These are phyloP conservation scores for Hermanozyma aechmeae DNA, from an alignment of 805 yeast genomes.

Conservation along the genomic window DNA sequence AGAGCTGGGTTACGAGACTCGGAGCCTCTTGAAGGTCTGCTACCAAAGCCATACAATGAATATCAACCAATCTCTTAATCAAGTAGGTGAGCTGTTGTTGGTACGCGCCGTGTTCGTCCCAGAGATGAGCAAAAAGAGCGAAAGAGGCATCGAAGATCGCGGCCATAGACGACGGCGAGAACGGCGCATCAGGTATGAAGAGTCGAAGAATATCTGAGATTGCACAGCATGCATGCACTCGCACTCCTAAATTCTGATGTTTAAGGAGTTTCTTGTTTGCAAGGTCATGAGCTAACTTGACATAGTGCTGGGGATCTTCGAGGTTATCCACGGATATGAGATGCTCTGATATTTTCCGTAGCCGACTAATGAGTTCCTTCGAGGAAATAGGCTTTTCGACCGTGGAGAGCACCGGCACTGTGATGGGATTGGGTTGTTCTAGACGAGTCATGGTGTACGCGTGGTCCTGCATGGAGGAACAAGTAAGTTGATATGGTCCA, in stretches of 20 bases:
- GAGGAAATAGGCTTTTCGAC: conserved; percentile 48
- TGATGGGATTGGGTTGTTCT: too few species aligned
- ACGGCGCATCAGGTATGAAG: conserved; percentile 89
- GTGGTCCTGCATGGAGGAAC: too few species aligned
- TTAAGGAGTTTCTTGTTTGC: conserved; percentile 48
- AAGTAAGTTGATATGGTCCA: too few species aligned
- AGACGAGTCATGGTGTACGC: too few species aligned
- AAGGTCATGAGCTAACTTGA: conserved; percentile 38
- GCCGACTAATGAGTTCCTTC: conserved; percentile 49
- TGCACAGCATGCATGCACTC: conserved; percentile 63
- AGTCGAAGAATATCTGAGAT: conserved; percentile 66
- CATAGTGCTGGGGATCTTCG: conserved; percentile 36
- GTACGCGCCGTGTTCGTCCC: conserved; percentile 49
- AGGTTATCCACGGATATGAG: conserved; percentile 50
- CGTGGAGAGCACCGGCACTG: too few species aligned
- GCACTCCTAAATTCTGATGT: conserved; percentile 60
- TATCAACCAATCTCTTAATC: conserved; percentile 62
- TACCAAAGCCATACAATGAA: conserved; percentile 61
- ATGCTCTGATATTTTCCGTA: conserved; percentile 53
- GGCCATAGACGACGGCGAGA: conserved; percentile 50
- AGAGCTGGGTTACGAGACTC: conserved; percentile 43
- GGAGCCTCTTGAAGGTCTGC: conserved; percentile 65
- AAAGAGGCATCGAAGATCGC: conserved; percentile 61
- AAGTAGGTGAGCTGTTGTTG: conserved; percentile 56
- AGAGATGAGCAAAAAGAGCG: conserved; percentile 47